These are phyloP conservation scores for Novymonas esmeraldas DNA, from an alignment of 208 protist species.

Conservation along the genomic window DNA sequence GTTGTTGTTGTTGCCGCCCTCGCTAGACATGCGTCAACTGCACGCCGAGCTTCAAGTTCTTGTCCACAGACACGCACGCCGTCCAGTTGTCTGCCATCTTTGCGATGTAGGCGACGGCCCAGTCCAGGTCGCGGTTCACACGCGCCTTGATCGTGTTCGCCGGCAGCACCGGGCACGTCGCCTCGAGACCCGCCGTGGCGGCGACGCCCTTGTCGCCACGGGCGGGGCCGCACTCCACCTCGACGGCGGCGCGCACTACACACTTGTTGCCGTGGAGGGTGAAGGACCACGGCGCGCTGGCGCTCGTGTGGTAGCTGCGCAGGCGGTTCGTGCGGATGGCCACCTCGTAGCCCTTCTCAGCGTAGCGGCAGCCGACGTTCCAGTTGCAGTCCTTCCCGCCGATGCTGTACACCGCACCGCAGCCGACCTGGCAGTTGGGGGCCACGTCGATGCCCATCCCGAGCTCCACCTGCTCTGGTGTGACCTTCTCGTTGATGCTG, in stretches of 20 bases:
- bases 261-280: constrained; percentile 38
- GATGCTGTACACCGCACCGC: constrained; percentile 55
- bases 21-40: constrained; percentile 69
- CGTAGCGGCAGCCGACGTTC: constrained; percentile 63
- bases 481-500: constrained; percentile 74
- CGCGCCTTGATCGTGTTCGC: constrained; percentile 76
- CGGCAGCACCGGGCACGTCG: constrained; percentile 53
- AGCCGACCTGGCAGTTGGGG: constrained; percentile 62
- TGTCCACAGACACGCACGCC: constrained; percentile 62
- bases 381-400: constrained; percentile 67
- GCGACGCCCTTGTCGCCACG: constrained; percentile 26
- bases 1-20: not conserved
- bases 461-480: constrained; percentile 53
- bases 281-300: constrained; percentile 43
- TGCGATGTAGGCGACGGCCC: constrained; percentile 67
- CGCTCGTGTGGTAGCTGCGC: constrained; percentile 49
- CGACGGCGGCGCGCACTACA: constrained; percentile 40
- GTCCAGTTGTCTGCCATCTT: constrained; percentile 76
- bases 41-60: constrained; percentile 64
- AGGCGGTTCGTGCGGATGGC: constrained; percentile 59
- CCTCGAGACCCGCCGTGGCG: constrained; percentile 50
- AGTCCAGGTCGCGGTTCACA: constrained; percentile 60
- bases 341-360: constrained; percentile 43
- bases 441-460: constrained; percentile 61
- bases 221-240: constrained; percentile 45